A percentile compares a stretch with the other conserved stretches of the same genome.
These are phyloP conservation scores for Theobroma grandiflorum DNA, from an alignment of 441 rosid species.

Conservation along the genomic window DNA sequence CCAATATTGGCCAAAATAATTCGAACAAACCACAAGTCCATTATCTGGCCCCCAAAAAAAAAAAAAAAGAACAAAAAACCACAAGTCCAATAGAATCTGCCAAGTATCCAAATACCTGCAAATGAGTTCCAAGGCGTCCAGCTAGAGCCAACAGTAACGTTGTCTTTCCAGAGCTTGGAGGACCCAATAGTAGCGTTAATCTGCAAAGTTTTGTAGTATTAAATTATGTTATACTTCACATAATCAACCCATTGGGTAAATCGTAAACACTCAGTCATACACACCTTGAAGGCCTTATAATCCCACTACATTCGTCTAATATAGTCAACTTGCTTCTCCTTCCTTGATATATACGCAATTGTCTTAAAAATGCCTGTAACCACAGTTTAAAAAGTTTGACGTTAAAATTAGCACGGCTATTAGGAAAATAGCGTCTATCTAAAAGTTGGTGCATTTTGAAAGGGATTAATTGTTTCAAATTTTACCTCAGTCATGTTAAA, in stretches of 20 bases:
- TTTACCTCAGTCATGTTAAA: conserved; percentile 90
- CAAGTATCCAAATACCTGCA: conserved; percentile 64
- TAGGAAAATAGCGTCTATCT: background rate
- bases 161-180: conserved; percentile 99
- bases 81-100: background rate
- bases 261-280: background rate
- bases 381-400: conserved; percentile 4
- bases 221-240: conserved; percentile 12
- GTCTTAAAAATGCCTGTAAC: conserved; percentile 75
- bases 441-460: background rate
- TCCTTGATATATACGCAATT: conserved; percentile 56
- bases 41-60: background rate
- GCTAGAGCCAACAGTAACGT: conserved; percentile 93
- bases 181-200: conserved; percentile 91
- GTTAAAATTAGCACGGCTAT: background rate
- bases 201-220: conserved; percentile 43
- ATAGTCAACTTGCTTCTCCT: conserved; percentile 85
- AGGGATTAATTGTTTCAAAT: background rate
- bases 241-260: background rate
- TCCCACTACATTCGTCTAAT: conserved; percentile 76
- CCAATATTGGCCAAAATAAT: conserved; percentile 7
- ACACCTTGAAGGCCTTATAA: conserved; percentile 95
- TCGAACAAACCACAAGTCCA: background rate
- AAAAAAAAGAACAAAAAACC: background rate
- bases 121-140: conserved; percentile 77